phyloP scores from a whole-genome alignment of 768 basidiomycete species.

The Calocybe cyanea region DNA sequence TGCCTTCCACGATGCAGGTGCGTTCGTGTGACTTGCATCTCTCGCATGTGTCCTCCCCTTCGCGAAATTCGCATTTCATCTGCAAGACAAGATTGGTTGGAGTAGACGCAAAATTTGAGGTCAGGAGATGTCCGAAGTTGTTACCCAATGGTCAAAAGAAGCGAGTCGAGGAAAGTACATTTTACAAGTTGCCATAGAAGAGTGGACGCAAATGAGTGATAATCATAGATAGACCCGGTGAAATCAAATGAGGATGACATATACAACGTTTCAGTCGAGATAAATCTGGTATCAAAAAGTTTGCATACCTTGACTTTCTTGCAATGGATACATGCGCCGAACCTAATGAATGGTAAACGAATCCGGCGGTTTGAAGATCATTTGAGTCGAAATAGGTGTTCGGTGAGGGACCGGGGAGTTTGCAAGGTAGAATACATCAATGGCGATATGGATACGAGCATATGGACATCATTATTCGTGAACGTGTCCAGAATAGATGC shows the following conservation, averaged over 20 bases:
- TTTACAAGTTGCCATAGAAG: too few relatives aligned
- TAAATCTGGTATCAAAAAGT: constrained; percentile 6
- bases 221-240: constrained; percentile 7
- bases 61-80: constrained; percentile 88
- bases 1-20: constrained; percentile 79
- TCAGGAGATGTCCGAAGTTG: neutral
- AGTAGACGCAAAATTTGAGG: neutral
- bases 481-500: too few relatives aligned
- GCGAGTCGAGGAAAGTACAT: too few relatives aligned
- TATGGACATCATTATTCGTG: too few relatives aligned
- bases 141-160: too few relatives aligned
- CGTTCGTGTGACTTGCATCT: constrained; percentile 72
- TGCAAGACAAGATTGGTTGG: constrained; percentile 25
- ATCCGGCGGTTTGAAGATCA: too few relatives aligned
- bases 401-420: too few relatives aligned
- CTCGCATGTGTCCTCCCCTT: constrained; percentile 69
- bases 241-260: constrained; percentile 10
- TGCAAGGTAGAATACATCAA: too few relatives aligned
- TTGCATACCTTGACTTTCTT: constrained; percentile 78
- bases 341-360: constrained; percentile 35
- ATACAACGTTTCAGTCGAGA: constrained; percentile 15
- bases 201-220: constrained; percentile 10
- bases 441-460: too few relatives aligned
- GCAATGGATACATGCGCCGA: constrained; percentile 83
- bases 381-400: too few relatives aligned